Evolutionary conservation across 805 yeast species (phyloP).

Genomic region (Wickerhamomyces xylosicus): DNA sequence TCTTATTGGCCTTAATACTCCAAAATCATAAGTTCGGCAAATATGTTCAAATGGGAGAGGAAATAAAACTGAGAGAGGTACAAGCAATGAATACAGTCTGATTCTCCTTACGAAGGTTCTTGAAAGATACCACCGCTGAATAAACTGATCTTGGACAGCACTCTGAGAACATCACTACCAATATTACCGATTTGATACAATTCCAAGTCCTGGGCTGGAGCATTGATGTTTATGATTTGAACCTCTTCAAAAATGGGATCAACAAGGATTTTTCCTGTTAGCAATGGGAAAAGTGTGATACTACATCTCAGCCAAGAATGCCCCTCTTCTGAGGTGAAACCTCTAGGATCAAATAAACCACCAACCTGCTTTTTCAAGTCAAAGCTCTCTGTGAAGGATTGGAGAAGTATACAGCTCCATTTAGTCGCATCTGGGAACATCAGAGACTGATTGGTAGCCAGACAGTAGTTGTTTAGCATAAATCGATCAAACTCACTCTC

Average conservation of each 20-base stretch:
- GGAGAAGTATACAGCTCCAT: conserved; percentile 1
- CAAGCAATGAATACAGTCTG: not conserved
- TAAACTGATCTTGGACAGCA: not conserved
- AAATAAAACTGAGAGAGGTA: conserved; percentile 3
- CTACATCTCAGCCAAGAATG: conserved; percentile 18
- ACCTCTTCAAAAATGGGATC: conserved; percentile 15
- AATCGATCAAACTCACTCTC: conserved; percentile 10
- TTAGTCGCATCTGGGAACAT: not conserved
- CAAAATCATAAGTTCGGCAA: not conserved
- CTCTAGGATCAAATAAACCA: conserved; percentile 2
- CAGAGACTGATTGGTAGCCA: not conserved
- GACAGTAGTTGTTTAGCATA: conserved; percentile 5
- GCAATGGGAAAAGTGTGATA: conserved; percentile 13
- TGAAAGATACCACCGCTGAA: not conserved
- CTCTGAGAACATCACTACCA: not conserved
- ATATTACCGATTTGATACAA: not conserved
- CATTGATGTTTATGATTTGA: conserved; percentile 13
- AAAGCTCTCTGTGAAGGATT: conserved; percentile 13
- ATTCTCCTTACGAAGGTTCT: too few species aligned
- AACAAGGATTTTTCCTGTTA: conserved; percentile 9
- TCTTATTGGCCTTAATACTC: conserved; percentile 8
- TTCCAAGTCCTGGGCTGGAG: conserved; percentile 1
- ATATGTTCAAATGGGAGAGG: not conserved
- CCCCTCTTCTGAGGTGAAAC: conserved; percentile 7
- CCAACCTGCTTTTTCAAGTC: conserved; percentile 3